Conservation (phyloP, 192 early-diverging fungal species). For the Backusella westeae region DNA sequence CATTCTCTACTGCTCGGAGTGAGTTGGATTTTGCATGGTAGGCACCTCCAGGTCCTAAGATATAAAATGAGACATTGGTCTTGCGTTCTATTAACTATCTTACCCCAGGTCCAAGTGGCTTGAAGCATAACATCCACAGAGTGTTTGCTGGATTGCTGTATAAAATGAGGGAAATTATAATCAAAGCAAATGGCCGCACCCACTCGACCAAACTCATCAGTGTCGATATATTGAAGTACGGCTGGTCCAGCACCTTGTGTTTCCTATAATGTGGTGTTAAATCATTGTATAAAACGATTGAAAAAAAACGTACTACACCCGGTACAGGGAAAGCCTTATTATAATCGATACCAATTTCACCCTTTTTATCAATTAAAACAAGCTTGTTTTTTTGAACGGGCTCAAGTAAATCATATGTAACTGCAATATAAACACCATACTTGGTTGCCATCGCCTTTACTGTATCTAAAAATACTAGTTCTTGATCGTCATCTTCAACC, state of each 20-base stretch:
- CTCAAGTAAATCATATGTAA: background rate
- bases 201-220: slow-evolving; percentile 37
- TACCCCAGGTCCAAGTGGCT: slow-evolving; percentile 46
- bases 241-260: slow-evolving; percentile 34
- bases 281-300: no score
- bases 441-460: background rate
- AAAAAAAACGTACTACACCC: slow-evolving; percentile 19
- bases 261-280: slow-evolving; percentile 4
- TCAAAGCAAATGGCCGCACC: slow-evolving; percentile 48
- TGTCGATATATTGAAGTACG: slow-evolving; percentile 28
- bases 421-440: slow-evolving; percentile 3
- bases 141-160: slow-evolving; percentile 40
- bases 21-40: slow-evolving; percentile 38
- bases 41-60: slow-evolving; percentile 36
- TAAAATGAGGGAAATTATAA: slow-evolving; percentile 43
- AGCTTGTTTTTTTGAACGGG: slow-evolving; percentile 37
- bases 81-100: background rate
- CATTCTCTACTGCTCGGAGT: slow-evolving; percentile 44
- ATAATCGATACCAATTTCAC: slow-evolving; percentile 37
- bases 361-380: slow-evolving; percentile 32
- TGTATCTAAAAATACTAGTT: slow-evolving; percentile 7
- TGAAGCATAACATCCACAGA: slow-evolving; percentile 46
- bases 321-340: slow-evolving; percentile 46
- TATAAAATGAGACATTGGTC: no score
- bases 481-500: background rate